A percentile compares a stretch with the other conserved stretches of the same genome.
phyloP scores from a whole-genome alignment of 1,284 basidiomycete genomes.

The Irpex lacteus region DNA sequence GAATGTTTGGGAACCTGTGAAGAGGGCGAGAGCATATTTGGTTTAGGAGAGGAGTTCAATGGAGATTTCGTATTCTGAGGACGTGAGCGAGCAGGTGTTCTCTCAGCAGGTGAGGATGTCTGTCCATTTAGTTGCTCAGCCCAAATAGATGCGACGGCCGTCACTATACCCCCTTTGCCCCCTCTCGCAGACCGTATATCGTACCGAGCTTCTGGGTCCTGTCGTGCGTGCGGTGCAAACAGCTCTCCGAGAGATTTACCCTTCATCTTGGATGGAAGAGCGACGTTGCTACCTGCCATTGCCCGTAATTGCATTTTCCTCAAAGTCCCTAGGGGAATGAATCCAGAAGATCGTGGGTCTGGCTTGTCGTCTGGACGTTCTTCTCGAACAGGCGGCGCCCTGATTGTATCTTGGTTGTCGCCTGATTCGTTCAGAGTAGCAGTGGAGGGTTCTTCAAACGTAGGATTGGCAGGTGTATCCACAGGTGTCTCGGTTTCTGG shows the following conservation, averaged over 20 bases:
- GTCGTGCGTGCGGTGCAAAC: slow-evolving; percentile 9
- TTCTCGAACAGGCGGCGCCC: background rate
- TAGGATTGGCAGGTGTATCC: background rate
- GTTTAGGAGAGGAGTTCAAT: background rate
- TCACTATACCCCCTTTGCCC: slow-evolving; percentile 72
- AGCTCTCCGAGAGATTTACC: background rate
- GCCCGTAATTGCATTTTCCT: slow-evolving; percentile 18
- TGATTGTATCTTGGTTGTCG: background rate
- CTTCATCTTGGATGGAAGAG: slow-evolving; percentile 11
- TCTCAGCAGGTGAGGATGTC: slow-evolving; percentile 1
- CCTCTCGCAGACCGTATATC: slow-evolving; percentile 76
- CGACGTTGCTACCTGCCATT: background rate
- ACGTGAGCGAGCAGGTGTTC: background rate
- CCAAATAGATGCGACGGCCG: slow-evolving; percentile 74
- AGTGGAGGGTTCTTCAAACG: background rate
- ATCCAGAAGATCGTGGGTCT: slow-evolving; percentile 72
- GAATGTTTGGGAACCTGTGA: background rate
- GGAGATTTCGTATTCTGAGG: background rate
- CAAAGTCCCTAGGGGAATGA: slow-evolving; percentile 57
- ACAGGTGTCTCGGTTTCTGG: background rate
- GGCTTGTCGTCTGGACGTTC: slow-evolving; percentile 37
- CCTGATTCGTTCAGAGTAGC: background rate
- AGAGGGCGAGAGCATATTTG: background rate
- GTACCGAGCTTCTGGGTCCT: slow-evolving; percentile 58
- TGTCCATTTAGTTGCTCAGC: slow-evolving; percentile 35